Base-by-base conservation (phyloP, 768 basidiomycete species). In the Amanita subjunquillea region DNA sequence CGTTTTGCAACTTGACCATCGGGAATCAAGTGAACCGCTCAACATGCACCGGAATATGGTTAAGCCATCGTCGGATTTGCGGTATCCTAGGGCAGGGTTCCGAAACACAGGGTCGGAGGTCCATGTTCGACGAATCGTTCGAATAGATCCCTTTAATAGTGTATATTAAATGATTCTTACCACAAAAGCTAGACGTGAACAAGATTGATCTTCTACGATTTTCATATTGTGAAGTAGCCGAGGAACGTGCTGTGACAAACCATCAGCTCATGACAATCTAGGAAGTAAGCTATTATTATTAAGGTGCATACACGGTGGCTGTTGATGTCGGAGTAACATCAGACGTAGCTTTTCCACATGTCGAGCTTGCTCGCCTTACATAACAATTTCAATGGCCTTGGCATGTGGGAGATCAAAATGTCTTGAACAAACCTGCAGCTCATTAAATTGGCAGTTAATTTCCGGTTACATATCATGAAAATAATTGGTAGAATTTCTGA, bases 151-250 rank as follows among this genome's bases (percentile, higher is more conserved):
- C 44, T 46, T 46, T 30, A 46, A 46, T 46, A 46, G 44, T 29
- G 27, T 46, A 46, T 30, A 46, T 46, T 45, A 45, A 30, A 30
- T 30, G 9, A 45, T 45, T 25, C 43, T 46, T 17, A 46, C 29
- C 44, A 30, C 9, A n/a, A 46, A 30, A 2, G 44, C 29, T 30
- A 46, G n/a, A 30, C 27, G 27, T 30, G 30, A 46, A 29, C 27
- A n/a, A 8, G 44, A 46, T 46, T n/a, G 30, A 46, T 46, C 44
- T 46, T 46, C 44, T 29, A 29, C 29, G 44, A 46, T 46, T 46
- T 32, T 46, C 41, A 46, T 29, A 29, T 46, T 30, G 30, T 46
- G 44, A 46, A 46, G 44, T 32, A 46, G 29, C 44, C 44, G 44
- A 46, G 27, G 44, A 46, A 46, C 44, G 44, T 46, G 44, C 30